phyloP scores from a whole-genome alignment of 176 grass and related monocot species.

The Miscanthus lutarioriparius region DNA sequence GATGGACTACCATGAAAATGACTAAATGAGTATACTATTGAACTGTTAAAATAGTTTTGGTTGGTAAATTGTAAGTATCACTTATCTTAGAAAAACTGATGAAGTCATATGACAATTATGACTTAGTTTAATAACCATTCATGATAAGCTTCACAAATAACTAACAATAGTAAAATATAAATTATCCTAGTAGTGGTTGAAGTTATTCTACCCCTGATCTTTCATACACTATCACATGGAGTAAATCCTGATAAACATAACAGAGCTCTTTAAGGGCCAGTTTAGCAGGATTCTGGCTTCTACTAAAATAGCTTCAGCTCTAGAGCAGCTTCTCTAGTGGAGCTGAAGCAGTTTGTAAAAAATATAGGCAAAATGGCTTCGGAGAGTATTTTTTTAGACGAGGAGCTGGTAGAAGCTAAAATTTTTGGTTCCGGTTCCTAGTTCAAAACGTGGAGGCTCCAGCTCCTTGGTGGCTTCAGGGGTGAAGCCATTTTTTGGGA shows the following conservation, averaged over 20 bases:
- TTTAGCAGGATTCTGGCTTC: background rate
- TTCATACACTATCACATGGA: background rate
- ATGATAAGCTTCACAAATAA: background rate
- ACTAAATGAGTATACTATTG: background rate
- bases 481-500: background rate
- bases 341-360: background rate
- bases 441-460: background rate
- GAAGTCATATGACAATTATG: background rate
- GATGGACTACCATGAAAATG: constrained; percentile 15
- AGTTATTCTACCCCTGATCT: background rate
- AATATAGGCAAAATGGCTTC: background rate
- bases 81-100: background rate
- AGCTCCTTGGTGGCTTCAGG: background rate
- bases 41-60: background rate
- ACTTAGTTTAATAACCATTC: background rate
- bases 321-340: background rate
- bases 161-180: background rate
- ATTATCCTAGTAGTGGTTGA: background rate
- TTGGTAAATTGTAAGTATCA: background rate
- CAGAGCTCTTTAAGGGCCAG: background rate
- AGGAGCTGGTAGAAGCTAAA: background rate
- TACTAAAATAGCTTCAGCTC: background rate
- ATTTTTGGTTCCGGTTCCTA: background rate
- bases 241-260: background rate
- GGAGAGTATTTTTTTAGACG: background rate